Percentiles rank a stretch among this genome's conserved stretches.
These are phyloP conservation scores for Sporisorium reilianum DNA, from an alignment of 1,284 basidiomycete genomes.

Conservation along the genomic window DNA sequence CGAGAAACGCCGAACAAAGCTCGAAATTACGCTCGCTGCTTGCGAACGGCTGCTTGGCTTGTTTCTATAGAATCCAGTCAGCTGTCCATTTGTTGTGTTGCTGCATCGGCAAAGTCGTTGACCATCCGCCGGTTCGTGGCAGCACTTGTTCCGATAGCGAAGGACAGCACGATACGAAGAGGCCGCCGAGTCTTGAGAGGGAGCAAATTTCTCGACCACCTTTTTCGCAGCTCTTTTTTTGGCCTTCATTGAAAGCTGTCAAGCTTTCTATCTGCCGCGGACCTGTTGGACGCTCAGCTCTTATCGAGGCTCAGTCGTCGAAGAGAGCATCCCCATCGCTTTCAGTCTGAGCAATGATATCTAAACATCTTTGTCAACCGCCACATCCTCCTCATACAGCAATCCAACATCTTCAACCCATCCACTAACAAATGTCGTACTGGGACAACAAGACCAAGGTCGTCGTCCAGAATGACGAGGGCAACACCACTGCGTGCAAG, in stretches of 20 bases:
- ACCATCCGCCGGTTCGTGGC: too few species aligned
- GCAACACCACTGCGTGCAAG: conserved; percentile 6
- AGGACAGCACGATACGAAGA: not conserved
- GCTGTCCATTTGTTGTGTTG: too few species aligned
- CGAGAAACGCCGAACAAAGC: conserved; percentile 21
- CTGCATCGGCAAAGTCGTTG: too few species aligned
- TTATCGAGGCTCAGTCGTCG: not conserved
- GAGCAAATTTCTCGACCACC: conserved; percentile 1
- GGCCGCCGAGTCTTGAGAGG: too few species aligned
- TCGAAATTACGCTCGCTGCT: conserved; percentile 7
- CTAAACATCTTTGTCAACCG: not conserved
- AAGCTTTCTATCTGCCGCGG: too few species aligned
- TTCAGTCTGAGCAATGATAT: too few species aligned
- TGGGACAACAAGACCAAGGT: conserved; percentile 14
- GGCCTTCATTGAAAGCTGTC: not conserved
- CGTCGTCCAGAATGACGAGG: not conserved
- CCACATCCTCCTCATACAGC: not conserved
- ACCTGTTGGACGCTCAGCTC: too few species aligned
- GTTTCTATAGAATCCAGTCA: too few species aligned
- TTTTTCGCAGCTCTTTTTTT: conserved; percentile 2
- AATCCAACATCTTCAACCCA: not conserved
- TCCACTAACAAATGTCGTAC: conserved; percentile 1
- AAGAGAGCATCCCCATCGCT: too few species aligned
- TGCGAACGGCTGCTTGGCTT: not conserved
- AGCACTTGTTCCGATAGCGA: not conserved